phyloP scores from a whole-genome alignment of 805 yeast species.

The Candida tibetensis region DNA sequence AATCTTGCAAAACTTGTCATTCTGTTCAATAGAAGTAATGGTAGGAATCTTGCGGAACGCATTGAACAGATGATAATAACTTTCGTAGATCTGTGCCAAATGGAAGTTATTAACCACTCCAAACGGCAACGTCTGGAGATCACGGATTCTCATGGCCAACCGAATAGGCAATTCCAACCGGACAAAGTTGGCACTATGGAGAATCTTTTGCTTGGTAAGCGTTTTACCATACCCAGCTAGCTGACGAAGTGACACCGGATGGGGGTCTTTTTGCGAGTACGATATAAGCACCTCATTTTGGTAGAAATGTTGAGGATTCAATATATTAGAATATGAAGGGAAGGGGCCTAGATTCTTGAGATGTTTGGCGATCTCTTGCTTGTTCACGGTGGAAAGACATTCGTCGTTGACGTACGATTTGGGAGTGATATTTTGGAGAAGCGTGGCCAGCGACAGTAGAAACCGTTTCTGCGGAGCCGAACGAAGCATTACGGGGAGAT shows the following conservation, averaged over 20 bases:
- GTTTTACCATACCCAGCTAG: conserved; percentile 85
- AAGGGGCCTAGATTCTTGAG: conserved; percentile 38
- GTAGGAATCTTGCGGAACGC: conserved; percentile 71
- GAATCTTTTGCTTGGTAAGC: conserved; percentile 70
- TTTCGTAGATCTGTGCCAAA: conserved; percentile 81
- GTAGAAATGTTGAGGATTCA: conserved; percentile 74
- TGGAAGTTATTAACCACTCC: conserved; percentile 83
- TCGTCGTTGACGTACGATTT: conserved; percentile 29
- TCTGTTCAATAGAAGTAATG: conserved; percentile 70
- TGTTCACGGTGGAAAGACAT: conserved; percentile 30
- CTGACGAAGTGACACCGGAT: conserved; percentile 88
- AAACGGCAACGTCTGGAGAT: conserved; percentile 79
- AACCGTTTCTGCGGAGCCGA: not conserved
- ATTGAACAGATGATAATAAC: conserved; percentile 85
- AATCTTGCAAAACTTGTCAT: conserved; percentile 65
- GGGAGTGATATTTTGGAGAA: conserved; percentile 18
- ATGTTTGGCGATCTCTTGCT: conserved; percentile 27
- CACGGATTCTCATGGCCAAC: conserved; percentile 74
- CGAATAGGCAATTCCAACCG: conserved; percentile 81
- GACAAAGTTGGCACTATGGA: conserved; percentile 85
- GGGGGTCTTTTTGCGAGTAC: conserved; percentile 66
- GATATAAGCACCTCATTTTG: conserved; percentile 68
- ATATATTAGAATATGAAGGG: conserved; percentile 39
- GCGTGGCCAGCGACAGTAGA: not conserved
- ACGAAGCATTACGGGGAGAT: not conserved